Conservation (phyloP, 2,329 filamentous ascomycete species). For the Gyromitra esculenta region DNA sequence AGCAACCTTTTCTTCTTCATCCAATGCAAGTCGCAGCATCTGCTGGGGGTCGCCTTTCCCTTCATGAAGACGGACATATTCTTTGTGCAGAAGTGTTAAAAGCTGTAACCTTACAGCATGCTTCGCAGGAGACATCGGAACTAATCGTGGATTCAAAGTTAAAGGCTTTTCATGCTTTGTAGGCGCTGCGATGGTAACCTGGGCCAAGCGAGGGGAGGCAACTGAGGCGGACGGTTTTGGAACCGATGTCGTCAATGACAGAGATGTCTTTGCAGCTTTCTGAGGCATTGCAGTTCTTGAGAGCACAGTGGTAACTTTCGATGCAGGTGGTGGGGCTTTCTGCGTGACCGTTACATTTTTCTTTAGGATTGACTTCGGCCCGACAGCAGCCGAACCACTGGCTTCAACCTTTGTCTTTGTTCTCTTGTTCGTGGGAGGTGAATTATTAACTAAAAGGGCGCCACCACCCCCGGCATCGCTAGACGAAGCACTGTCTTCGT, state of each 20-base stretch:
- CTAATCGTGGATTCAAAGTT: conserved; percentile 53
- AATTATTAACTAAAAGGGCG: neutral
- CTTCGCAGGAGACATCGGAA: conserved; percentile 63
- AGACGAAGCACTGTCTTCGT: conserved; percentile 28
- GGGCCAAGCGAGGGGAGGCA: neutral
- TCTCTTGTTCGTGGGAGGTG: conserved; percentile 30
- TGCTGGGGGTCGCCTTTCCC: conserved; percentile 66
- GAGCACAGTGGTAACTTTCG: conserved; percentile 12
- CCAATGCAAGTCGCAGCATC: conserved; percentile 74
- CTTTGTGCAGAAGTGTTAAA: conserved; percentile 71
- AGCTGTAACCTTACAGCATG: conserved; percentile 69
- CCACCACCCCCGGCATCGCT: neutral
- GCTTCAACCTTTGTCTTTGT: conserved; percentile 35
- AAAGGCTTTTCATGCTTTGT: conserved; percentile 35
- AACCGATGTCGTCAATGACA: conserved; percentile 11
- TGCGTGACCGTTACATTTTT: conserved; percentile 20
- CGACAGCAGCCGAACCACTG: conserved; percentile 18
- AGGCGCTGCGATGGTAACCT: neutral
- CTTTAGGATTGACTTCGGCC: conserved; percentile 47
- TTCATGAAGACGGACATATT: conserved; percentile 74
- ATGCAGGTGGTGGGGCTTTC: conserved; percentile 2
- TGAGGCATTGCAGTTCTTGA: conserved; percentile 15
- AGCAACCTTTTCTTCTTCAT: conserved; percentile 81
- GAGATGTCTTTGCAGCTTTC: conserved; percentile 14
- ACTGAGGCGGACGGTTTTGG: neutral